Conservation (phyloP, 768 basidiomycete genomes). For the Xerocomellus chrysenteron region DNA sequence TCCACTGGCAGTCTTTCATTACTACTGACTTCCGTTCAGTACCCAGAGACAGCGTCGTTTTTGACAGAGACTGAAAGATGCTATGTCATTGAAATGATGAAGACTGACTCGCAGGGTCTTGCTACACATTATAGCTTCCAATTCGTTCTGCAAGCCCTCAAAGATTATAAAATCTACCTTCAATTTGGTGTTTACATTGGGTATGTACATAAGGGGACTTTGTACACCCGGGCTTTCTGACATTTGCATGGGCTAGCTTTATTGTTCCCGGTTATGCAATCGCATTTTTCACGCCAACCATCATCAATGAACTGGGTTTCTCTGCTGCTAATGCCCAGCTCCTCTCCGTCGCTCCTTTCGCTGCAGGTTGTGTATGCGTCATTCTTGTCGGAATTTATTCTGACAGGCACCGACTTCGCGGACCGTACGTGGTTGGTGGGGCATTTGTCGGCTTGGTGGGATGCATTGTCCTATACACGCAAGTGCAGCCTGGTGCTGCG, state of each 20-base stretch:
- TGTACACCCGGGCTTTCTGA: slow-evolving; percentile 1
- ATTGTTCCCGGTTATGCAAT: slow-evolving; percentile 45
- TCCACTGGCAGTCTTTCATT: neutral
- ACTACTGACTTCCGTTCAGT: slow-evolving; percentile 5
- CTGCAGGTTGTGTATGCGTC: slow-evolving; percentile 41
- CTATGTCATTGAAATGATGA: slow-evolving; percentile 40
- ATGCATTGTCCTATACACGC: slow-evolving; percentile 44
- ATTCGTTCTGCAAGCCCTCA: slow-evolving; percentile 49
- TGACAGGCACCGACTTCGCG: slow-evolving; percentile 41
- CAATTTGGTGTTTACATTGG: slow-evolving; percentile 39
- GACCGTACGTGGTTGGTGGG: slow-evolving; percentile 47
- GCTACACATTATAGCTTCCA: slow-evolving; percentile 43
- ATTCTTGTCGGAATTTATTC: slow-evolving; percentile 40
- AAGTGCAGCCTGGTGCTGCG: slow-evolving; percentile 9
- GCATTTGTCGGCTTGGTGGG: slow-evolving; percentile 44
- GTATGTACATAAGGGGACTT: slow-evolving; percentile 16
- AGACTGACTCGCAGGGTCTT: slow-evolving; percentile 42
- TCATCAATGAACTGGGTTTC: slow-evolving; percentile 49
- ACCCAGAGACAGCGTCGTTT: slow-evolving; percentile 14
- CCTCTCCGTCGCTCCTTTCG: slow-evolving; percentile 48
- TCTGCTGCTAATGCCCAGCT: slow-evolving; percentile 47
- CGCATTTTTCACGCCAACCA: slow-evolving; percentile 49
- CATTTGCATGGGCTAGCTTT: slow-evolving; percentile 24
- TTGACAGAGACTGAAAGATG: slow-evolving; percentile 40
- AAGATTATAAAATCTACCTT: slow-evolving; percentile 41